These are phyloP conservation scores for Phytophthora podocarpi DNA, from an alignment of 352 stramenopile genomes.

Conservation along the genomic window DNA sequence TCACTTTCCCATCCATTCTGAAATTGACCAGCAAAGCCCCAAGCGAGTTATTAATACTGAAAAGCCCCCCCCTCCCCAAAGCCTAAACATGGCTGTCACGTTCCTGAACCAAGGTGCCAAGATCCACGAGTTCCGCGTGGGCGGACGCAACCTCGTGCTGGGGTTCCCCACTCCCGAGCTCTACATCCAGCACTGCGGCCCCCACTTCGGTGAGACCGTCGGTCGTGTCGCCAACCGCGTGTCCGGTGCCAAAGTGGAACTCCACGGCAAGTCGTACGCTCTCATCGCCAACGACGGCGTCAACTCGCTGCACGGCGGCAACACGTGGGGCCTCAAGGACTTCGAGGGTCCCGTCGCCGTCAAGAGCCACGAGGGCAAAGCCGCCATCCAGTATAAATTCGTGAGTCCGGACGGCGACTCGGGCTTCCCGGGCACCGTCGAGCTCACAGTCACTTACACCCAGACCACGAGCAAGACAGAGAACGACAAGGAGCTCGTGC, in stretches of 20 bases:
- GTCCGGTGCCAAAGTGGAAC: conserved; percentile 28
- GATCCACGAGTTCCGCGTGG: conserved; percentile 31
- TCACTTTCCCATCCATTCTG: conserved; percentile 12
- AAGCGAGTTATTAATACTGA: no score
- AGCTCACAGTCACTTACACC: conserved; percentile 32
- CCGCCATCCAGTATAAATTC: conserved; percentile 29
- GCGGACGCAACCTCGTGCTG: conserved; percentile 35
- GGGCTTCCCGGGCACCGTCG: conserved; percentile 29
- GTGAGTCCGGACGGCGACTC: conserved; percentile 32
- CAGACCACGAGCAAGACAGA: conserved; percentile 22
- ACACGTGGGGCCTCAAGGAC: conserved; percentile 33
- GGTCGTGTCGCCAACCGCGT: conserved; percentile 32
- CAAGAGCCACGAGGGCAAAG: conserved; percentile 30
- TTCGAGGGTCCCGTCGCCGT: conserved; percentile 21
- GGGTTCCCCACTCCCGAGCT: conserved; percentile 31
- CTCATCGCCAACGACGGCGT: conserved; percentile 33
- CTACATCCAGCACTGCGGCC: conserved; percentile 33
- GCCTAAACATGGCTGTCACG: conserved; percentile 30
- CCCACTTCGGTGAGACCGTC: conserved; percentile 34
- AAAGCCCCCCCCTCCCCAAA: no score
- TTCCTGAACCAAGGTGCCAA: conserved; percentile 37
- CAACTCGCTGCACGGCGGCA: conserved; percentile 33
- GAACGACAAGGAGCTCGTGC: conserved; percentile 35
- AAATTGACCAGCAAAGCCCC: conserved; percentile 11
- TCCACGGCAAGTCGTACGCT: conserved; percentile 34